Conservation (phyloP, 2,329 filamentous ascomycete genomes). For the Trichoderma oligosporum region DNA sequence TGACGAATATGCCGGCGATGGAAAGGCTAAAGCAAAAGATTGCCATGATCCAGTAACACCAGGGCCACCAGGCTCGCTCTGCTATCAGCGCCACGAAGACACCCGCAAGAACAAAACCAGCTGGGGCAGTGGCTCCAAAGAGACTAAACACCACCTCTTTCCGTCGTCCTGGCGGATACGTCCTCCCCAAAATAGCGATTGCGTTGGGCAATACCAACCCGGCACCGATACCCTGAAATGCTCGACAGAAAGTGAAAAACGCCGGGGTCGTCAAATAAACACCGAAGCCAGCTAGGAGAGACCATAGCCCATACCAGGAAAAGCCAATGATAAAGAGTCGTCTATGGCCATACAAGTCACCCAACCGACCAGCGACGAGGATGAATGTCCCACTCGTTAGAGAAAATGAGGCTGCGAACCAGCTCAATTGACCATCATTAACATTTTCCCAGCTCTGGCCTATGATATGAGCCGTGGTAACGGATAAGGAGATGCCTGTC, state of each 20-base stretch:
- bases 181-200: conserved; percentile 51
- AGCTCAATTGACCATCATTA: conserved; percentile 2
- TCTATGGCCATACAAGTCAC: conserved; percentile 52
- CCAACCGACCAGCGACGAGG: conserved; percentile 49
- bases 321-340: conserved; percentile 49
- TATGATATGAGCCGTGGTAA: conserved; percentile 8
- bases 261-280: conserved; percentile 33
- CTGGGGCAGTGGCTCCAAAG: conserved; percentile 35
- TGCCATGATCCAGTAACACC: conserved; percentile 40
- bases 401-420: conserved; percentile 7
- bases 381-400: conserved; percentile 46
- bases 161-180: conserved; percentile 40
- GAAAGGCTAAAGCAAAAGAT: conserved; percentile 29
- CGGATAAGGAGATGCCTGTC: not conserved
- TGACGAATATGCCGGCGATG: conserved; percentile 28
- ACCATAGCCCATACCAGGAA: conserved; percentile 48
- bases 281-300: conserved; percentile 39
- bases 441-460: conserved; percentile 9
- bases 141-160: conserved; percentile 35
- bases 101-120: conserved; percentile 32
- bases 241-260: conserved; percentile 46
- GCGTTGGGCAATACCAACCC: conserved; percentile 55
- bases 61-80: conserved; percentile 40
- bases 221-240: conserved; percentile 52
- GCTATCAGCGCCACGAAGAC: conserved; percentile 24